phyloP scores from a whole-genome alignment of 306 rosid genomes.

The Acmispon strigosus region DNA sequence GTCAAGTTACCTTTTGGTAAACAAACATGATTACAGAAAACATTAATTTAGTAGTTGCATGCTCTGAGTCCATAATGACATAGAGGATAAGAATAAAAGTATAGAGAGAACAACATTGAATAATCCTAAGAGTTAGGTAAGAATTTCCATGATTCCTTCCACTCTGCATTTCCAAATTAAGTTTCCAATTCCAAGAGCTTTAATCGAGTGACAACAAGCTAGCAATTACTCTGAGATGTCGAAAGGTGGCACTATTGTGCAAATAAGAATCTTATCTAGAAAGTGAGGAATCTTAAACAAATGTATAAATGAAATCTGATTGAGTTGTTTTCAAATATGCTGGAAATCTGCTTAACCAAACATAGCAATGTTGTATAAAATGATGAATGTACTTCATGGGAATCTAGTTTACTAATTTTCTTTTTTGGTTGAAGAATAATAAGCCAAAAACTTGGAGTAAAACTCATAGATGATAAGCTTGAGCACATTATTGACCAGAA shows the following conservation, averaged over 20 bases:
- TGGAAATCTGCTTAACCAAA: neutral
- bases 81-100: neutral
- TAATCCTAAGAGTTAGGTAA: conserved; percentile 25
- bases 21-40: neutral
- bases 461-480: neutral
- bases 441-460: conserved; percentile 11
- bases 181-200: conserved; percentile 5
- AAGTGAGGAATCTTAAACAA: neutral
- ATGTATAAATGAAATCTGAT: neutral
- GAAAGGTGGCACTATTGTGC: conserved; percentile 21
- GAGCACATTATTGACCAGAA: conserved; percentile 19
- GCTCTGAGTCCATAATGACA: neutral
- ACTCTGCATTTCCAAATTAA: conserved; percentile 1
- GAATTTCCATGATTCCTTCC: conserved; percentile 15
- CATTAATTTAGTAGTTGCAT: conserved; percentile 15
- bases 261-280: conserved; percentile 19
- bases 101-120: conserved; percentile 7
- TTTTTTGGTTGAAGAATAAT: neutral
- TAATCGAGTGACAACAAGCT: conserved; percentile 17
- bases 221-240: neutral
- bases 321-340: neutral
- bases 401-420: neutral
- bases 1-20: neutral
- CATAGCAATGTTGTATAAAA: neutral
- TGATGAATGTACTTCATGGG: neutral